Conservation (phyloP, 805 yeast species). For the Nakazawaea ishiwadae region DNA sequence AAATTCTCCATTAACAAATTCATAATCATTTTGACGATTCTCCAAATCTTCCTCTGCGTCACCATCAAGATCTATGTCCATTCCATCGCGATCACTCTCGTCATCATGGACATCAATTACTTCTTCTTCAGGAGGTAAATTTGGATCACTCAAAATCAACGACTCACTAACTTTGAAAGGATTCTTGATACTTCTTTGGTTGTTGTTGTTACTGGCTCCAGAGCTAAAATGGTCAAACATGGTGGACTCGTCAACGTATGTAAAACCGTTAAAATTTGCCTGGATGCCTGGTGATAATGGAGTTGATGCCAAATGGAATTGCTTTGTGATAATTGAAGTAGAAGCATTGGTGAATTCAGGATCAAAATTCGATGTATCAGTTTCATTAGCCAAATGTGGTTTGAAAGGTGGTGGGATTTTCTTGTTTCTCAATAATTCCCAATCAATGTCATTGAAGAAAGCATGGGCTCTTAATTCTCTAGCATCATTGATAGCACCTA, state of each 20-base stretch:
- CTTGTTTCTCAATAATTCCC: constrained; percentile 75
- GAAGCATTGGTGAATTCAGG: constrained; percentile 95
- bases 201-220: constrained; percentile 18
- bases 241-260: constrained; percentile 90
- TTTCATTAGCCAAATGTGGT: constrained; percentile 86
- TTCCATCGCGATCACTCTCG: constrained; percentile 36
- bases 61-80: constrained; percentile 51
- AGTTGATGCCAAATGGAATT: constrained; percentile 60
- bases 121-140: constrained; percentile 78
- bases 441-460: constrained; percentile 86
- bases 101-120: constrained; percentile 62
- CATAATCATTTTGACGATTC: constrained; percentile 47
- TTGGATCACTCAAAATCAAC: constrained; percentile 74
- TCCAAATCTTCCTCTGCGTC: constrained; percentile 23
- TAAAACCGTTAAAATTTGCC: constrained; percentile 94
- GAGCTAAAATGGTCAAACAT: constrained; percentile 75
- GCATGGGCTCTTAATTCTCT: constrained; percentile 89
- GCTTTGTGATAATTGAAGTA: constrained; percentile 73
- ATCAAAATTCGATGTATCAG: constrained; percentile 95
- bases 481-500: constrained; percentile 90
- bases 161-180: constrained; percentile 53
- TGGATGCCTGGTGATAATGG: constrained; percentile 94
- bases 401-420: constrained; percentile 94
- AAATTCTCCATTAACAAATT: constrained; percentile 85
- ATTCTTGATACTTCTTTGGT: constrained; percentile 30